Evolutionary conservation across 306 rosid species (phyloP).

Genomic region (Chamaecrista fasciculata): DNA sequence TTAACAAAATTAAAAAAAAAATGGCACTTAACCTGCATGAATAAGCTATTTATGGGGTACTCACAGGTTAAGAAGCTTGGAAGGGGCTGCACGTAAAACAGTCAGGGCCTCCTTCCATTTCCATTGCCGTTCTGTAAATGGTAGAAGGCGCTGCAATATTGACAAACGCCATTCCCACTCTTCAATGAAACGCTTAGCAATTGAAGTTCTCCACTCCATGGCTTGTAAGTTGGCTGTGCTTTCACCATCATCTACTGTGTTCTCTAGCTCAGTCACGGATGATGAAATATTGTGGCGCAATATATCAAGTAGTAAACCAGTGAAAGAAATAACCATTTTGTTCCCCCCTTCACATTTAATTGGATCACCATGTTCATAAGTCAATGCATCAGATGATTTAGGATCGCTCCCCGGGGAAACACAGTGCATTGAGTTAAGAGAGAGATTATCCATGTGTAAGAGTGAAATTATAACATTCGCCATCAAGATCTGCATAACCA

Average conservation of each 20-base stretch:
- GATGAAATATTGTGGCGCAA: slow-evolving; percentile 62
- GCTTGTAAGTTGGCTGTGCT: slow-evolving; percentile 72
- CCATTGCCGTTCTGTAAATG: slow-evolving; percentile 93
- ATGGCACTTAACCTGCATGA: too few species aligned
- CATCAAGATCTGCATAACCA: slow-evolving; percentile 69
- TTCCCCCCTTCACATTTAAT: slow-evolving; percentile 65
- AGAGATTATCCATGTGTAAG: slow-evolving; percentile 82
- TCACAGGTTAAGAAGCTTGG: slow-evolving; percentile 96
- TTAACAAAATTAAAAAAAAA: too few species aligned
- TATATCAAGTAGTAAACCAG: slow-evolving; percentile 64
- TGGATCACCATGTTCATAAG: slow-evolving; percentile 48
- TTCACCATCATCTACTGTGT: slow-evolving; percentile 45
- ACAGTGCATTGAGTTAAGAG: slow-evolving; percentile 60
- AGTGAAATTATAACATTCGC: slow-evolving; percentile 76
- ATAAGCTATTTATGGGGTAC: slow-evolving; percentile 21
- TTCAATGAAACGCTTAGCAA: slow-evolving; percentile 76
- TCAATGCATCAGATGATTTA: slow-evolving; percentile 36
- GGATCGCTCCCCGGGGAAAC: slow-evolving; percentile 50
- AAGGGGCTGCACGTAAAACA: slow-evolving; percentile 93
- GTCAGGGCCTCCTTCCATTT: slow-evolving; percentile 96
- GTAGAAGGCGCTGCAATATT: slow-evolving; percentile 91
- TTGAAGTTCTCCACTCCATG: slow-evolving; percentile 84
- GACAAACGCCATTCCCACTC: slow-evolving; percentile 99
- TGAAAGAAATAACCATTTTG: slow-evolving; percentile 82
- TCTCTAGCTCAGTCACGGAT: slow-evolving; percentile 56